Evolutionary conservation across 495 filamentous ascomycete species (phyloP).

Genomic region (Lasiosphaeriaceae sp.): DNA sequence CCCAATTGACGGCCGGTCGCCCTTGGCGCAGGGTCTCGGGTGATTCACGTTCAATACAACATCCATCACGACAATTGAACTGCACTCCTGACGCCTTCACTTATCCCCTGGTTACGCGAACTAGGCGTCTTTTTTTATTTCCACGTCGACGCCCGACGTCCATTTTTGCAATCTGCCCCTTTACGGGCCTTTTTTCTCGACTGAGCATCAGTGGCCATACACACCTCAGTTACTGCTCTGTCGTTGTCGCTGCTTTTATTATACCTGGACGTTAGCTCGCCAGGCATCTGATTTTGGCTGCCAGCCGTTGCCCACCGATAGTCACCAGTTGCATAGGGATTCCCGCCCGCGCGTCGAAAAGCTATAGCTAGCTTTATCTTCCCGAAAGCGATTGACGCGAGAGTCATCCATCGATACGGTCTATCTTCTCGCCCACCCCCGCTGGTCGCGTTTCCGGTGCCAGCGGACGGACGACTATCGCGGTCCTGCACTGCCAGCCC

Average conservation of each 20-base stretch:
- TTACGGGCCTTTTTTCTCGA: not conserved
- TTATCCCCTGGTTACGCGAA: not conserved
- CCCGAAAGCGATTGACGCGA: not conserved
- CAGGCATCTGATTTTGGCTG: constrained; percentile 21
- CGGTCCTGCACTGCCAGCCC: not conserved
- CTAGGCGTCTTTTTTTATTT: not conserved
- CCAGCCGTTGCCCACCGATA: not conserved
- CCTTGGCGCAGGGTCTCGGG: constrained; percentile 29
- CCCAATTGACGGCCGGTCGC: constrained; percentile 26
- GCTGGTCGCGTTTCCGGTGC: not conserved
- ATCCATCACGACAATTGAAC: constrained; percentile 10
- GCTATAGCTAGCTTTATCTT: not conserved
- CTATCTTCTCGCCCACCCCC: not conserved
- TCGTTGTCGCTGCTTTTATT: not conserved
- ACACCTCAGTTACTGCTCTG: not conserved
- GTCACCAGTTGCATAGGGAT: not conserved
- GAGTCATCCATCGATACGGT: constrained; percentile 1
- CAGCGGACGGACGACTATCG: not conserved
- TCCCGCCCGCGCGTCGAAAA: not conserved
- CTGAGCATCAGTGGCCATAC: not conserved
- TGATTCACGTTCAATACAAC: constrained; percentile 7
- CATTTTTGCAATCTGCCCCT: not conserved
- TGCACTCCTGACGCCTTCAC: constrained; percentile 2
- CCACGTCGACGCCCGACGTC: not conserved
- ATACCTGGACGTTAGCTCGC: not conserved